Base-by-base conservation (phyloP, 192 early-diverging fungal species). In the Coemansia sp. region DNA sequence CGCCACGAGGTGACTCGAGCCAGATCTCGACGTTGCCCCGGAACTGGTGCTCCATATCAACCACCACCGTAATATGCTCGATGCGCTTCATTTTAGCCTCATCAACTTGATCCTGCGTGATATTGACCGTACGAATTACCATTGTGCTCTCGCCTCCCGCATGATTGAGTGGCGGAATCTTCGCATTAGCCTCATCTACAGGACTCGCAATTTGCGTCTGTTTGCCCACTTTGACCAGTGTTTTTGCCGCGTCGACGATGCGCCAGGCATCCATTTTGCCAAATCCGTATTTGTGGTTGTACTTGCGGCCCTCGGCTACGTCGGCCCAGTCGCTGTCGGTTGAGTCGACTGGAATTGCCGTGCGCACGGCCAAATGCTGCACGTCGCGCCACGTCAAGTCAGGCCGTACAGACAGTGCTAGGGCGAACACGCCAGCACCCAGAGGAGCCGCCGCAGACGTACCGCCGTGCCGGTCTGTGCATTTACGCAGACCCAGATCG, bases 371-470 rank as follows among this genome's bases (percentile, higher is more conserved):
- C 12, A 99, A 75, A 39, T 94, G 89, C 78, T 99, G 97, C 24
- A 95, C 71, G 64, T 98, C 95, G 21, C 97, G 82, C 97, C 97
- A 99, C 37, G 85, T 88, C 47, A 99, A 84, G 55, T 99, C 97
- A n/a, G 97, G 93, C 2, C 95, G 87, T 3, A 88, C 70, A 8
- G 87, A 86, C 24, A 98, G 72, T 0, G 91, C 94, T 11, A 98
- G 84, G 4, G 95, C 92, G 74, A 92, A 90, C 23, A 97, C 85
- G 24, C 95, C 97, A 0, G 95, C 88, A 4, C 89, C 95, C 37
- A 99, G 69, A 3, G 97, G 95, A 0, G 97, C 97, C 5, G 97
- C 95, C 5, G 95, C 97, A 12, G 93, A 94, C 9, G 97, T 99
- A 3, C 97, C 97, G 25, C 93, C 91, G 69, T 97, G 95, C 21